phyloP scores from a whole-genome alignment of 1,284 basidiomycete genomes.

The Cryptococcus sp. region DNA sequence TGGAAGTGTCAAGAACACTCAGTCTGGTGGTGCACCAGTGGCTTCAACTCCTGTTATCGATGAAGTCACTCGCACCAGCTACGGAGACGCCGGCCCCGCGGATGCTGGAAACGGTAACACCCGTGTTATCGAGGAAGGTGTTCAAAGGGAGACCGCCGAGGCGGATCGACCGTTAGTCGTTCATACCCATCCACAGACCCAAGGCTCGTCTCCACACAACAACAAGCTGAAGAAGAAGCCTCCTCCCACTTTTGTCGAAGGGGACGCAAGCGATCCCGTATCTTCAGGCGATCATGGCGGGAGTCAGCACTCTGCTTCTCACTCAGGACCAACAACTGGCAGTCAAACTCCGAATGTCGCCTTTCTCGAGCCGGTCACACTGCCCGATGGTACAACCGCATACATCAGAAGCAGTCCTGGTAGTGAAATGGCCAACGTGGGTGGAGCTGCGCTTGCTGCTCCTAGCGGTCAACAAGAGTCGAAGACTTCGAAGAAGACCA shows the following conservation, averaged over 20 bases:
- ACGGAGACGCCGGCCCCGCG: constrained; percentile 14
- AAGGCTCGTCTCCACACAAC: not conserved
- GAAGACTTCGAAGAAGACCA: constrained; percentile 3
- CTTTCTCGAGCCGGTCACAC: constrained; percentile 28
- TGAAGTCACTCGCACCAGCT: constrained; percentile 12
- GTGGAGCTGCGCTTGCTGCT: not conserved
- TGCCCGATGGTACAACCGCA: constrained; percentile 37
- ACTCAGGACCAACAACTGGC: too few relatives aligned
- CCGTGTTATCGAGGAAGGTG: constrained; percentile 8
- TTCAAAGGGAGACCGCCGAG: constrained; percentile 4
- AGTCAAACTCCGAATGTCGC: constrained; percentile 8
- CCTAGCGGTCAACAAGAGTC: not conserved
- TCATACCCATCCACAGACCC: constrained; percentile 7
- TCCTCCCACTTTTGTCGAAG: constrained; percentile 9
- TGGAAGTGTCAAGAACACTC: not conserved
- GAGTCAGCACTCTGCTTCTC: not conserved
- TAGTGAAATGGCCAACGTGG: not conserved
- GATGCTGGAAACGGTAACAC: constrained; percentile 18
- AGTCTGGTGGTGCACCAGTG: constrained; percentile 1
- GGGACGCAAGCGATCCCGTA: constrained; percentile 7
- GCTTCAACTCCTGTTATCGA: constrained; percentile 10
- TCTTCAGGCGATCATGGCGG: constrained; percentile 3
- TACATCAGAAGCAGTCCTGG: constrained; percentile 21
- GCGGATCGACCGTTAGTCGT: constrained; percentile 8
- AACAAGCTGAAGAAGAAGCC: constrained; percentile 28